Base-by-base conservation (phyloP, 2,329 filamentous ascomycete species). In the Verticillium dahliae region DNA sequence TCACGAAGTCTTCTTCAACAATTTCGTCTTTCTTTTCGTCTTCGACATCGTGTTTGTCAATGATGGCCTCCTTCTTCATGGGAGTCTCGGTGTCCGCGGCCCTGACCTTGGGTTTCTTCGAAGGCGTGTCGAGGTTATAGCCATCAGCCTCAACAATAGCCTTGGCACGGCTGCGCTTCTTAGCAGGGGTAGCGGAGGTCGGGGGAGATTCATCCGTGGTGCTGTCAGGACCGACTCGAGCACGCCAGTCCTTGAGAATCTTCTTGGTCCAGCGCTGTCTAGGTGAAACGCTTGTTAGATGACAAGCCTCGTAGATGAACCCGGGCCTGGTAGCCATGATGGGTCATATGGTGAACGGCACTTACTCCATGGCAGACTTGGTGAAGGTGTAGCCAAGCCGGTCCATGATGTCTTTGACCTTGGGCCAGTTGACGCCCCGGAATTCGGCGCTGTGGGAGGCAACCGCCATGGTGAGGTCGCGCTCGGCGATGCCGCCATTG, bases 181-280 rank as follows among this genome's bases (percentile, higher is more conserved):
- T 33, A 14, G 56, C 6, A 1, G 61, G 15, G 45, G 58, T 14
- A 6, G 45, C 9, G 9, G n/a, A 9, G 11, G 45, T 4, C 15
- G 18, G 3, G 18, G 45, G 45, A 10, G 45, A 22, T 4, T 50
- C n/a, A n/a, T 50, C 45, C 9, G n/a, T n/a, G 22, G 58, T 62
- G 22, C 63, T 61, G 34, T 62, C 22, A 22, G 14, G 56, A 15
- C 18, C 39, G 31, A 57, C 33, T 10, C 14, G 15, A 11, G 38
- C 59, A 45, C 70, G 72, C 67, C 74, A 76, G 6, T 74, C 68
- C 41, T 69, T 72, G 63, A 76, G 66, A 64, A 78, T 72, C 22
- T 65, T 63, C 65, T 78, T 78, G 65, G 69, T 70, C 65, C 74
- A 77, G 56, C 75, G 75, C 65, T 78, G 76, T 2, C 76, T 78